A percentile compares a stretch with the other conserved stretches of the same genome.
Evolutionary conservation across 2,329 filamentous ascomycete species (phyloP).

Genomic region (Calycina herbarum): DNA sequence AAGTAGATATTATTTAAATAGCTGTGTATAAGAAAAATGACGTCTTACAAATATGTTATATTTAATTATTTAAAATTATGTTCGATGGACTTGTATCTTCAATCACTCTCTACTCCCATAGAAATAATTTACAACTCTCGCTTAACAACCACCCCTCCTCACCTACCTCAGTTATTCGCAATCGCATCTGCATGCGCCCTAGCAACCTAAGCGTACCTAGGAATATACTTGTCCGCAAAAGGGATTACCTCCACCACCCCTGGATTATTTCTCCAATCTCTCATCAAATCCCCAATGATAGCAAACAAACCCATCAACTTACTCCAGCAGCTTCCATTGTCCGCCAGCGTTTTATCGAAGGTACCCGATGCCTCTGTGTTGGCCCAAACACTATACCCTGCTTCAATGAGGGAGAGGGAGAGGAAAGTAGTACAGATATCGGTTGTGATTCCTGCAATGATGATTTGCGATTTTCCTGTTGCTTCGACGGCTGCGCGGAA

Average conservation of each 20-base stretch:
- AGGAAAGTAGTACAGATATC: constrained; percentile 77
- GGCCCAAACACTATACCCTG: constrained; percentile 72
- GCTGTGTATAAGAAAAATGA: background rate
- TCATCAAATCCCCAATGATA: constrained; percentile 33
- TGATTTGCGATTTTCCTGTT: constrained; percentile 66
- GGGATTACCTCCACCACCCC: constrained; percentile 59
- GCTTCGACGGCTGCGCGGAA: constrained; percentile 66
- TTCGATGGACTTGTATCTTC: too few relatives aligned
- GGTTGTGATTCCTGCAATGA: constrained; percentile 70
- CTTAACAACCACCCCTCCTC: too few relatives aligned
- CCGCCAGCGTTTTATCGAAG: constrained; percentile 59
- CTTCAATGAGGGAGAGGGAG: constrained; percentile 67
- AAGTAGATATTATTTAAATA: background rate
- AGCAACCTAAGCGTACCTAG: background rate
- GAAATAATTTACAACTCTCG: too few relatives aligned
- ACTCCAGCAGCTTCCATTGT: constrained; percentile 67
- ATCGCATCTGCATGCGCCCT: background rate
- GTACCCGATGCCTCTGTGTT: constrained; percentile 72
- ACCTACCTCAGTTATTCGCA: background rate
- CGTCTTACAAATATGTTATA: background rate
- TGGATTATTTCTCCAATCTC: constrained; percentile 39
- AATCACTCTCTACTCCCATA: too few relatives aligned
- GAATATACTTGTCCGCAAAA: constrained; percentile 54
- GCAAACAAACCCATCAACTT: constrained; percentile 42
- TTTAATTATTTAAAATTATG: too few relatives aligned